These are phyloP conservation scores for Colletotrichum theobromicola DNA, from an alignment of 2,329 filamentous ascomycete species.

Conservation along the genomic window DNA sequence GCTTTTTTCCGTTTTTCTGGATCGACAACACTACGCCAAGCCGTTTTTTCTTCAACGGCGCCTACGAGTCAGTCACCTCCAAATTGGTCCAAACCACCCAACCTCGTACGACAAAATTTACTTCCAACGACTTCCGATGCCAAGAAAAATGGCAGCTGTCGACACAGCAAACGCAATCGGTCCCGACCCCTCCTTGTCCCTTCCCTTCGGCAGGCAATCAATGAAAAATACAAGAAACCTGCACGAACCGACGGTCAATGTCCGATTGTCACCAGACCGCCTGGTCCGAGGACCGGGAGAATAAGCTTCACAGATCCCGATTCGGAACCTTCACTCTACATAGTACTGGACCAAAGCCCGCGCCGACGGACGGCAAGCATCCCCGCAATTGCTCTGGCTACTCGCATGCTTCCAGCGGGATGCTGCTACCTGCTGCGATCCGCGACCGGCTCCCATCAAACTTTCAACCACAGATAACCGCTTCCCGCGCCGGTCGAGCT, in stretches of 20 bases:
- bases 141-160: constrained; percentile 5
- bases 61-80: constrained; percentile 10
- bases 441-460: neutral
- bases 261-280: neutral
- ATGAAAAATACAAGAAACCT: neutral
- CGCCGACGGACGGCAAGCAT: neutral
- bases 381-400: neutral
- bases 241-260: constrained; percentile 8
- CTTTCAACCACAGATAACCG: neutral
- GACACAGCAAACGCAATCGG: constrained; percentile 1
- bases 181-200: neutral
- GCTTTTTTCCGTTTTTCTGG: neutral
- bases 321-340: neutral
- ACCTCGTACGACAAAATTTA: constrained; percentile 7
- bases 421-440: neutral
- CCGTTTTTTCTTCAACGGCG: neutral
- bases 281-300: neutral
- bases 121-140: constrained; percentile 16
- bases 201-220: neutral
- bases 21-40: neutral
- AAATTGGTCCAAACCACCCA: neutral
- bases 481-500: neutral
- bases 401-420: neutral
- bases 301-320: neutral
- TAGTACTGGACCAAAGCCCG: neutral